Conservation (phyloP, 2,329 filamentous ascomycete species). For the Microsporum audouinii region DNA sequence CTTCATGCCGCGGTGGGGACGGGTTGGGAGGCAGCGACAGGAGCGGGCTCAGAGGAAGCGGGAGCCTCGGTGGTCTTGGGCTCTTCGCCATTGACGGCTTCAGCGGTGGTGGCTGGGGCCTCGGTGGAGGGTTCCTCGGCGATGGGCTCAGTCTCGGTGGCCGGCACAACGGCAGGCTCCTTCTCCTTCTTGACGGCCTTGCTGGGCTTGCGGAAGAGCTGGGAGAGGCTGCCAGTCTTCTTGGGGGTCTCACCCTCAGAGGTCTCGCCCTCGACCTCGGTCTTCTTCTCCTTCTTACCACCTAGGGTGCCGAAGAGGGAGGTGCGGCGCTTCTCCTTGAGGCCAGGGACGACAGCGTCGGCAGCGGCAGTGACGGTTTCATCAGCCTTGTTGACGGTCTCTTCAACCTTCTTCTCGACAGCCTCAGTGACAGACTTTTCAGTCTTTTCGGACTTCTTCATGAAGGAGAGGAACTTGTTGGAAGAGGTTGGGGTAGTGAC, state of each 20-base stretch:
- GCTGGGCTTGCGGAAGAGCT: conserved; percentile 40
- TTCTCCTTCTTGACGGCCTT: conserved; percentile 37
- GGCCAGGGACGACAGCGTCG: conserved; percentile 30
- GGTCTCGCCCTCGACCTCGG: conserved; percentile 36
- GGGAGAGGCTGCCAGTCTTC: conserved; percentile 19
- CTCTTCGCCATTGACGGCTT: conserved; percentile 17
- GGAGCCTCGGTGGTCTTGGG: conserved; percentile 7
- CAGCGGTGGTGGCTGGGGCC: conserved; percentile 11
- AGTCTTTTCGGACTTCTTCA: conserved; percentile 23
- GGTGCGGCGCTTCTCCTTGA: conserved; percentile 40
- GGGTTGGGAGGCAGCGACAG: conserved; percentile 26
- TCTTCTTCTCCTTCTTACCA: conserved; percentile 42
- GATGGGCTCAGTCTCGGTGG: conserved; percentile 18
- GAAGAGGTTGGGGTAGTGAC: conserved; percentile 20
- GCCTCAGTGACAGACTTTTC: conserved; percentile 12
- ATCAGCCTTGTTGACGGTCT: conserved; percentile 12
- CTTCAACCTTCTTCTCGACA: conserved; percentile 15
- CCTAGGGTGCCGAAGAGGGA: conserved; percentile 46
- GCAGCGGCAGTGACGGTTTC: conserved; percentile 19
- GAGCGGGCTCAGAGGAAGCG: conserved; percentile 20
- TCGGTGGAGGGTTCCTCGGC: conserved; percentile 21
- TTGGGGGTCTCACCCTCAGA: conserved; percentile 35
- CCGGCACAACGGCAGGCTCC: conserved; percentile 21
- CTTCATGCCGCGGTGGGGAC: conserved; percentile 36
- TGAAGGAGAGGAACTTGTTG: conserved; percentile 23